phyloP scores from a whole-genome alignment of 257 asterid genomes.

The Fraxinus americana region DNA sequence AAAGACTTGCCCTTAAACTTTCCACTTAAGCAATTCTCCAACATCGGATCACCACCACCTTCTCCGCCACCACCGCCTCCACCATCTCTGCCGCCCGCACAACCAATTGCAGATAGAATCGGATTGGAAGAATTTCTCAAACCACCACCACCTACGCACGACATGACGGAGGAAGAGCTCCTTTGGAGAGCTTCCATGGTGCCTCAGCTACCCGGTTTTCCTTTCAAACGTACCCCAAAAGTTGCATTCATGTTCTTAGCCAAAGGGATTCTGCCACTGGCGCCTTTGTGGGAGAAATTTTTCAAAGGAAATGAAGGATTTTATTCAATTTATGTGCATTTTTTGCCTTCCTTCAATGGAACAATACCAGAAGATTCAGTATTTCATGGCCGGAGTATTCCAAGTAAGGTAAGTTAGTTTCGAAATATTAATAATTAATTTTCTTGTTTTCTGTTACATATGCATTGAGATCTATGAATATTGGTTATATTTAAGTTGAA shows the following conservation, averaged over 20 bases:
- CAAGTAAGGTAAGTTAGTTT: conserved; percentile 62
- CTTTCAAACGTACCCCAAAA: conserved; percentile 54
- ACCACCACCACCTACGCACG: conserved; percentile 38
- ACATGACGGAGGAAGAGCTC: conserved; percentile 67
- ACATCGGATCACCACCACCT: conserved; percentile 6
- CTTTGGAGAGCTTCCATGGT: conserved; percentile 81
- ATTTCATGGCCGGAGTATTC: conserved; percentile 65
- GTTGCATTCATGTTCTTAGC: conserved; percentile 81
- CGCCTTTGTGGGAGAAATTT: conserved; percentile 76
- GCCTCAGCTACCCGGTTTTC: conserved; percentile 35
- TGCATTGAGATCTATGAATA: conserved; percentile 16
- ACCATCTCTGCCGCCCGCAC: not conserved
- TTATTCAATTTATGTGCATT: conserved; percentile 69
- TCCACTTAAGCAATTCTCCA: conserved; percentile 31
- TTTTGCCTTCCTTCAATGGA: conserved; percentile 50
- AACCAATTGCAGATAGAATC: not conserved
- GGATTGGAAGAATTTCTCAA: conserved; percentile 20
- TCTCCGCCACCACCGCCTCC: not conserved
- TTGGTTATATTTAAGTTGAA: not conserved
- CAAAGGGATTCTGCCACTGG: conserved; percentile 61
- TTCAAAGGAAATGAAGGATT: conserved; percentile 57
- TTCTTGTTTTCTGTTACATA: not conserved
- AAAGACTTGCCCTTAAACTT: conserved; percentile 34
- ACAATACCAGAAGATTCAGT: conserved; percentile 43
- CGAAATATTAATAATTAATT: not conserved